These are phyloP conservation scores for Aureobasidium namibiae DNA, from an alignment of 2,329 filamentous ascomycete species.

Conservation along the genomic window DNA sequence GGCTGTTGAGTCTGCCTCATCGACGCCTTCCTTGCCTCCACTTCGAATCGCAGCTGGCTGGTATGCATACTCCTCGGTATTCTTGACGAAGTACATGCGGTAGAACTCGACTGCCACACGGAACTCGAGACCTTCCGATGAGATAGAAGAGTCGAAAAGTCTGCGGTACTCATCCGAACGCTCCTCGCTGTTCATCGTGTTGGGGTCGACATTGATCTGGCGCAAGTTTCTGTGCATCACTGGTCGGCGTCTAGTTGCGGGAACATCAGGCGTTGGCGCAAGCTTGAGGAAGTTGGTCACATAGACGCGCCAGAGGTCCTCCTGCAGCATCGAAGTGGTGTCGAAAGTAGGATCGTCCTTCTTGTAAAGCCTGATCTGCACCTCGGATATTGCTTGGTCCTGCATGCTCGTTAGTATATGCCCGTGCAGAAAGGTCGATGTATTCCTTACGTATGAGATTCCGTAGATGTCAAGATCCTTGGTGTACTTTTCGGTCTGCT, in stretches of 20 bases:
- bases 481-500: slow-evolving; percentile 84
- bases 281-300: slow-evolving; percentile 84
- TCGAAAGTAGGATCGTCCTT: slow-evolving; percentile 75
- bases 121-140: slow-evolving; percentile 35
- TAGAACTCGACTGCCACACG: slow-evolving; percentile 37
- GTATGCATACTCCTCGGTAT: slow-evolving; percentile 35
- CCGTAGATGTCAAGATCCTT: slow-evolving; percentile 91
- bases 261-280: slow-evolving; percentile 60
- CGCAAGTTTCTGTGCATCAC: slow-evolving; percentile 33
- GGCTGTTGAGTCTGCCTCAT: slow-evolving; percentile 27
- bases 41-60: slow-evolving; percentile 29
- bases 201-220: slow-evolving; percentile 27
- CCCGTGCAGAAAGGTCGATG: not conserved
- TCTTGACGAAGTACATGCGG: slow-evolving; percentile 33
- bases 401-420: slow-evolving; percentile 27
- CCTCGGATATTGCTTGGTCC: slow-evolving; percentile 61
- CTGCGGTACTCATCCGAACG: slow-evolving; percentile 13
- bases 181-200: slow-evolving; percentile 10
- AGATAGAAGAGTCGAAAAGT: slow-evolving; percentile 22
- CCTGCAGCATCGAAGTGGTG: slow-evolving; percentile 56
- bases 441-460: slow-evolving; percentile 71
- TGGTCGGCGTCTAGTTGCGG: slow-evolving; percentile 22
- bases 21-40: slow-evolving; percentile 26
- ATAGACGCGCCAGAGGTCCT: slow-evolving; percentile 83
- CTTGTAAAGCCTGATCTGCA: slow-evolving; percentile 75